Conservation (phyloP, 1,139 yeast genomes). For the Candida albicans region DNA sequence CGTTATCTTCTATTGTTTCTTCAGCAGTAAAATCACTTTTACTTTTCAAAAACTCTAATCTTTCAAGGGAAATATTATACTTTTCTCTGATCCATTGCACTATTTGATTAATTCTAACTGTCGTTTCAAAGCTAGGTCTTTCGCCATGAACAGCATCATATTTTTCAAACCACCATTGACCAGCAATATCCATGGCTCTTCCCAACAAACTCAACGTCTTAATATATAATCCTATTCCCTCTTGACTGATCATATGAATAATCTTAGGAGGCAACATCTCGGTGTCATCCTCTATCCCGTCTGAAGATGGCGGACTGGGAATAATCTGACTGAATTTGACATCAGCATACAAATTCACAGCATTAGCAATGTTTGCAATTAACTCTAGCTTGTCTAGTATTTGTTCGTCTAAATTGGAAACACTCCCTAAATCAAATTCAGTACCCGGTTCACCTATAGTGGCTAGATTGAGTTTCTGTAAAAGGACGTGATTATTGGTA, state of each 20-base stretch:
- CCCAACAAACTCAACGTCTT: slow-evolving; percentile 81
- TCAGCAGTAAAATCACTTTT: neutral
- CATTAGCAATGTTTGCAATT: slow-evolving; percentile 86
- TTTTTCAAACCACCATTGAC: slow-evolving; percentile 77
- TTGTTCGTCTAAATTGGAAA: slow-evolving; percentile 29
- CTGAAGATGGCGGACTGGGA: slow-evolving; percentile 70
- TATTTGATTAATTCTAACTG: slow-evolving; percentile 63
- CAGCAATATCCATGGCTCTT: slow-evolving; percentile 79
- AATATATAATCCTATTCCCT: slow-evolving; percentile 81
- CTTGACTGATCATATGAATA: slow-evolving; percentile 67
- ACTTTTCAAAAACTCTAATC: slow-evolving; percentile 73
- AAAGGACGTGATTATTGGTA: slow-evolving; percentile 19
- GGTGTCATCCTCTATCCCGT: slow-evolving; percentile 42
- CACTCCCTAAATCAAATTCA: neutral
- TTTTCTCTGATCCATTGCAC: slow-evolving; percentile 93
- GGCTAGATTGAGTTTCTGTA: slow-evolving; percentile 12
- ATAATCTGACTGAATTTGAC: slow-evolving; percentile 83
- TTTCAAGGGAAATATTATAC: slow-evolving; percentile 85
- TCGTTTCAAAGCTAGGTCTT: slow-evolving; percentile 18
- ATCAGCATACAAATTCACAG: slow-evolving; percentile 85
- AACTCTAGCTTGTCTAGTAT: slow-evolving; percentile 60
- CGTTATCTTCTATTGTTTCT: neutral
- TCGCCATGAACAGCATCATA: slow-evolving; percentile 23
- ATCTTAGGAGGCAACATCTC: slow-evolving; percentile 60
- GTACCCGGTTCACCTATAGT: slow-evolving; percentile 8